Percentiles rank a stretch among this genome's conserved stretches.
phyloP scores from a whole-genome alignment of 2,329 filamentous ascomycete genomes.

The Mycosphaerella arachidis region DNA sequence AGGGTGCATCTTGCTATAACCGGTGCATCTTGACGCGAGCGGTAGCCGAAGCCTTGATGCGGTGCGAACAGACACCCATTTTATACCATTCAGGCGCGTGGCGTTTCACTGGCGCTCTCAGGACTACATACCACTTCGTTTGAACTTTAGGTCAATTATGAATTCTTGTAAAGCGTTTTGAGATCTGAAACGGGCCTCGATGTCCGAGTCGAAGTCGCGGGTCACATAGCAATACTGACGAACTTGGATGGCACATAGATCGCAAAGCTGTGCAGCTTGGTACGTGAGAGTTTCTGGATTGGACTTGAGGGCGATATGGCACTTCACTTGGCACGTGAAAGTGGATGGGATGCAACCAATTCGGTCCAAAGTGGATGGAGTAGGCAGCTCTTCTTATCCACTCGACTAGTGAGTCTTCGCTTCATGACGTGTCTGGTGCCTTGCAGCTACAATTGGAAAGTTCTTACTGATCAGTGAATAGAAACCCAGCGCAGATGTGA shows the following conservation, averaged over 20 bases:
- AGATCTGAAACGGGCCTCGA: background rate
- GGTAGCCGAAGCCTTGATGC: background rate
- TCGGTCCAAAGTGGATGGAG: background rate
- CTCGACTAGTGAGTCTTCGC: background rate
- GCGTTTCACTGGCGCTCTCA: background rate
- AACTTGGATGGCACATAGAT: background rate
- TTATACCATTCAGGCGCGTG: background rate
- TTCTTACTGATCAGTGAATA: background rate
- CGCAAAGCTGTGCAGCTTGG: background rate
- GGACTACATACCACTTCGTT: conserved; percentile 1
- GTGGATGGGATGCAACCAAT: background rate
- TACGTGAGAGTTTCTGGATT: background rate
- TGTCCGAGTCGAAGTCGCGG: background rate
- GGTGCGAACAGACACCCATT: conserved; percentile 1
- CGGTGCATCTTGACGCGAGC: background rate
- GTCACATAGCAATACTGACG: background rate
- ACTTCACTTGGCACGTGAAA: background rate
- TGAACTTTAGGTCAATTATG: background rate
- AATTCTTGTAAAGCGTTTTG: background rate
- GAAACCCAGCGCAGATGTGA: background rate
- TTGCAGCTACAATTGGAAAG: background rate
- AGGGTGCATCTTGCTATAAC: conserved; percentile 33
- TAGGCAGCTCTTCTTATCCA: background rate
- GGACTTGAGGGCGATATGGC: background rate
- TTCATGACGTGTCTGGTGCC: background rate